A percentile compares a stretch with the other conserved stretches of the same genome.
Evolutionary conservation across 352 stramenopile species (phyloP).

Genomic region (Globisporangium heterothallicum): DNA sequence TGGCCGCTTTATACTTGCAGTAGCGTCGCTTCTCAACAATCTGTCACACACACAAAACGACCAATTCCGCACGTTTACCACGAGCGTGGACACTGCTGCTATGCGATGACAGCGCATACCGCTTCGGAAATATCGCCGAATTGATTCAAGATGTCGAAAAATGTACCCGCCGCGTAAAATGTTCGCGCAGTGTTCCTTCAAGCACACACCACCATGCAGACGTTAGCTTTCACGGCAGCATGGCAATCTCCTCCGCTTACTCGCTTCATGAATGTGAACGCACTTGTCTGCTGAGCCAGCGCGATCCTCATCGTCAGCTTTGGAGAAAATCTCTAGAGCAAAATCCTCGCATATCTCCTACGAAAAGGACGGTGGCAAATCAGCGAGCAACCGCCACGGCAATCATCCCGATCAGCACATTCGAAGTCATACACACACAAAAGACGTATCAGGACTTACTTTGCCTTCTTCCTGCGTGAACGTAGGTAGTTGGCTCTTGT

Average conservation of each 20-base stretch:
- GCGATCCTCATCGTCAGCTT: conserved; percentile 93
- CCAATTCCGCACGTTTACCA: too few relatives aligned
- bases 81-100: background rate
- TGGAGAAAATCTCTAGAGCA: conserved; percentile 90
- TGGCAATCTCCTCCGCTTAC: too few relatives aligned
- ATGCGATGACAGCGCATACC: conserved; percentile 17
- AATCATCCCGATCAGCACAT: too few relatives aligned
- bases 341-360: conserved; percentile 87
- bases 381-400: too few relatives aligned
- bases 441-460: conserved; percentile 27
- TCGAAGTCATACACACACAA: background rate
- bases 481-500: conserved; percentile 86
- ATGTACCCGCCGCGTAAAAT: conserved; percentile 95
- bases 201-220: conserved; percentile 1
- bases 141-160: conserved; percentile 96
- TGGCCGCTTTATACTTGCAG: conserved; percentile 94
- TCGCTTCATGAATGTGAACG: too few relatives aligned
- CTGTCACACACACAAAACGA: conserved; percentile 12
- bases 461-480: conserved; percentile 91
- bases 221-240: conserved; percentile 7
- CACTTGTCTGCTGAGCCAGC: conserved; percentile 86
- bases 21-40: conserved; percentile 90
- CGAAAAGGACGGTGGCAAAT: too few relatives aligned
- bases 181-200: conserved; percentile 89
- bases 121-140: conserved; percentile 88